phyloP scores from a whole-genome alignment of 257 asterid genomes.

The Solanum virginianum region DNA sequence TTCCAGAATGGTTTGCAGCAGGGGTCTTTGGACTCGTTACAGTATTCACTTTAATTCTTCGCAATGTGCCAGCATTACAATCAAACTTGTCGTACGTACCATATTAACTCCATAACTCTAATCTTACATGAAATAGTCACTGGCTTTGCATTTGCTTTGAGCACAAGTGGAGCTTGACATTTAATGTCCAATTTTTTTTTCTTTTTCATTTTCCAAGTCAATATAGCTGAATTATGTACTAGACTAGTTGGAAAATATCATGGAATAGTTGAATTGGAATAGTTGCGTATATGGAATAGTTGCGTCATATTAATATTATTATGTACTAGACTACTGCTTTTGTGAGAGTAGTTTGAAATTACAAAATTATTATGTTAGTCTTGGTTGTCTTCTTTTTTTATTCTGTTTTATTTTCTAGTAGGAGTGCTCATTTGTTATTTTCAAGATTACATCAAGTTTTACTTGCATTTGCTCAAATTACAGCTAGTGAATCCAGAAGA shows the following conservation, averaged over 20 bases:
- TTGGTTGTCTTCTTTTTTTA: background rate
- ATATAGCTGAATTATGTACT: background rate
- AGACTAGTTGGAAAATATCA: no score
- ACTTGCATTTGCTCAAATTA: background rate
- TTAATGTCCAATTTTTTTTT: background rate
- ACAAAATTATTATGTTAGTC: background rate
- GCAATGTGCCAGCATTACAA: slow-evolving; percentile 83
- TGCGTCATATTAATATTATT: background rate
- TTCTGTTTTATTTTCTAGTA: background rate
- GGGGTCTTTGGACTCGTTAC: slow-evolving; percentile 93
- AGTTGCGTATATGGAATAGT: background rate
- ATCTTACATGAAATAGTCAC: background rate
- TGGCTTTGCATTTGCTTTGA: background rate
- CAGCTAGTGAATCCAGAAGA: background rate
- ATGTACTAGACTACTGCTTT: background rate
- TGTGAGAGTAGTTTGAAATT: background rate
- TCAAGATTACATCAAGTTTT: background rate
- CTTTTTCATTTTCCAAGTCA: background rate
- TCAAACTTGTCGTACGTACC: slow-evolving; percentile 59
- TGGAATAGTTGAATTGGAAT: no score
- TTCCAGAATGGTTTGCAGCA: slow-evolving; percentile 98
- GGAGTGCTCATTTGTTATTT: background rate
- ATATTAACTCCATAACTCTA: background rate
- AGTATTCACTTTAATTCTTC: slow-evolving; percentile 73
- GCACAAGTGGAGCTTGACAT: background rate